Conservation (phyloP, 371 early-diverging fungal species). For the Actinomortierella wolfii region DNA sequence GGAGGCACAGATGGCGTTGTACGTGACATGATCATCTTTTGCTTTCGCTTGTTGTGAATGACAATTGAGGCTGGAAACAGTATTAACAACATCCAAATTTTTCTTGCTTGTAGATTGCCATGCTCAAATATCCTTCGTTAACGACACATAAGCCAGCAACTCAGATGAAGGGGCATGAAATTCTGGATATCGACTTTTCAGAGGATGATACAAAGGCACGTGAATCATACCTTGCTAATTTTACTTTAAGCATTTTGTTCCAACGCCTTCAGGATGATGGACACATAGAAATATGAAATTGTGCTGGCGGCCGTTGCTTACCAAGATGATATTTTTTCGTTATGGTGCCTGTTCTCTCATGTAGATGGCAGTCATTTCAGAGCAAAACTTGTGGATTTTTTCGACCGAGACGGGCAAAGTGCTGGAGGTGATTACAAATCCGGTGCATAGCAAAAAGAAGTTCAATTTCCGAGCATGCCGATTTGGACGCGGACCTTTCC, state of each 20-base stretch:
- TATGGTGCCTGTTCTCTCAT: not conserved
- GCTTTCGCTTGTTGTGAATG: too few relatives aligned
- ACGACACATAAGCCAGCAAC: constrained; percentile 52
- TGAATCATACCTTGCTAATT: too few relatives aligned
- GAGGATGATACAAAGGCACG: constrained; percentile 52
- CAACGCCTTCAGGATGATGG: too few relatives aligned
- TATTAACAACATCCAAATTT: not conserved
- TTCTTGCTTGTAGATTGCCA: constrained; percentile 36
- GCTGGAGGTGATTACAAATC: constrained; percentile 60
- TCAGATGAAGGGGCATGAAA: constrained; percentile 58
- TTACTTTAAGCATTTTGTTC: too few relatives aligned
- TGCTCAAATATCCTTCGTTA: constrained; percentile 63
- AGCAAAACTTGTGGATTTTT: constrained; percentile 55
- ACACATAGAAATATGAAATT: too few relatives aligned
- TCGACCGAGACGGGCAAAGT: constrained; percentile 56
- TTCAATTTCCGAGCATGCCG: constrained; percentile 58
- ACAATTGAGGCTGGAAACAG: too few relatives aligned
- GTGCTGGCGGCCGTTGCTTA: too few relatives aligned
- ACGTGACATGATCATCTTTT: too few relatives aligned
- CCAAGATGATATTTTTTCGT: too few relatives aligned
- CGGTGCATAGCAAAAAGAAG: constrained; percentile 53
- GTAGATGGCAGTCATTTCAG: constrained; percentile 54
- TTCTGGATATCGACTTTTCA: constrained; percentile 70
- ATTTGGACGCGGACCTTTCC: constrained; percentile 38
- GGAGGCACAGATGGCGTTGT: constrained; percentile 70